Evolutionary conservation across 2,329 filamentous ascomycete species (phyloP).

Genomic region (Xylariaceae sp.): DNA sequence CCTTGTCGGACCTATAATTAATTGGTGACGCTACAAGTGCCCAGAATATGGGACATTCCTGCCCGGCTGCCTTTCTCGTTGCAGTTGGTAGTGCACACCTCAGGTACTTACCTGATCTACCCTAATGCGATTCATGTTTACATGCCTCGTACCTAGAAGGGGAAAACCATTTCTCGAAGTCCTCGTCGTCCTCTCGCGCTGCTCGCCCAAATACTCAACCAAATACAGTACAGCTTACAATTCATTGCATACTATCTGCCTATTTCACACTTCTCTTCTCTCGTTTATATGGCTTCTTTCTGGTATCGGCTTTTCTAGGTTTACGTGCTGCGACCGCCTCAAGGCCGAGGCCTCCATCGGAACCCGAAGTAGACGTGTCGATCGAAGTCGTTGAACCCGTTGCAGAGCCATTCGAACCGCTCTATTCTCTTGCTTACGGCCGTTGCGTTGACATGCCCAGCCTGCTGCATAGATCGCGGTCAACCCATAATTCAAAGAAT

Average conservation of each 20-base stretch:
- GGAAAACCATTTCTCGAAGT: conserved; percentile 7
- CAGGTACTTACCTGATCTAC: background rate
- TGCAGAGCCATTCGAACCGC: background rate
- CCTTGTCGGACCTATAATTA: conserved; percentile 9
- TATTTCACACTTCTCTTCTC: background rate
- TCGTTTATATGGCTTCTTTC: conserved; percentile 4
- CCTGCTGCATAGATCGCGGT: conserved; percentile 28
- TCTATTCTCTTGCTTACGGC: background rate
- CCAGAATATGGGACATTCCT: conserved; percentile 12
- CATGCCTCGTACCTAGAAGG: conserved; percentile 1
- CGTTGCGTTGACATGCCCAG: conserved; percentile 30
- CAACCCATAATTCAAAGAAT: conserved; percentile 6
- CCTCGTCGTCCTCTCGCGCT: conserved; percentile 6
- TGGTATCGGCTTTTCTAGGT: background rate
- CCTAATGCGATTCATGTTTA: conserved; percentile 12
- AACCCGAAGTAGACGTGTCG: background rate
- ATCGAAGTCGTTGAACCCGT: conserved; percentile 2
- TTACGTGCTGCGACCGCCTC: background rate
- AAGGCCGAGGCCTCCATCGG: background rate
- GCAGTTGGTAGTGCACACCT: background rate
- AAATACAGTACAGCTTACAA: conserved; percentile 3
- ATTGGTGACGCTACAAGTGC: background rate
- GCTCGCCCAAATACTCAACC: background rate
- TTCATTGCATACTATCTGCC: conserved; percentile 8
- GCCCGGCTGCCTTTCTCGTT: conserved; percentile 7